Conservation (phyloP, 805 yeast species). For the Wickerhamiella slavikovae region DNA sequence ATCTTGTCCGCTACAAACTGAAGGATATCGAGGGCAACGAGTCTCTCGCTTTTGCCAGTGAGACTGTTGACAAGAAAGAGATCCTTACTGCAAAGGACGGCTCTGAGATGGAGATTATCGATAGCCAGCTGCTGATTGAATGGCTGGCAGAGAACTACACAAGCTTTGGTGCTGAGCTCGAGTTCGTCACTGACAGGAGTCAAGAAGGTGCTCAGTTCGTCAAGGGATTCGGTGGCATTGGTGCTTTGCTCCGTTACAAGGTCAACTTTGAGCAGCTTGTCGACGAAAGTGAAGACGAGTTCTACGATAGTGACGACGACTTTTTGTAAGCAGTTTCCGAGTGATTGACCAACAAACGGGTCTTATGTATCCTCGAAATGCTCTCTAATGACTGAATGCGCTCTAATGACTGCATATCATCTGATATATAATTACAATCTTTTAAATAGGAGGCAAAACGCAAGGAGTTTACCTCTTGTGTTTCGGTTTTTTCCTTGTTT, state of each 20-base stretch:
- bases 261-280: constrained; percentile 90
- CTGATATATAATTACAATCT: no score
- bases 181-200: constrained; percentile 89
- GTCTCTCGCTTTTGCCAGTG: constrained; percentile 50
- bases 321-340: no score
- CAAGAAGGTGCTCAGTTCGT: constrained; percentile 98
- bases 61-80: constrained; percentile 52
- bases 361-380: not conserved
- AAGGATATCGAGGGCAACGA: constrained; percentile 68
- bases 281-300: constrained; percentile 78
- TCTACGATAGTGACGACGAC: constrained; percentile 35
- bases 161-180: constrained; percentile 84
- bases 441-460: no score
- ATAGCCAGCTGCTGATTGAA: constrained; percentile 73
- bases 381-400: not conserved
- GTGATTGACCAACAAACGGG: no score
- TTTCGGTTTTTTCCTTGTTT: no score
- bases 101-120: constrained; percentile 71
- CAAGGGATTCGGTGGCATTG: constrained; percentile 97
- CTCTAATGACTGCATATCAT: not conserved
- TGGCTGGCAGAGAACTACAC: constrained; percentile 97
- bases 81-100: constrained; percentile 78
- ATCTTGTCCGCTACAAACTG: constrained; percentile 60
- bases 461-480: no score
- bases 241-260: constrained; percentile 88